These are phyloP conservation scores for Xerocomus subilludens DNA, from an alignment of 1,284 basidiomycete species.

Conservation along the genomic window DNA sequence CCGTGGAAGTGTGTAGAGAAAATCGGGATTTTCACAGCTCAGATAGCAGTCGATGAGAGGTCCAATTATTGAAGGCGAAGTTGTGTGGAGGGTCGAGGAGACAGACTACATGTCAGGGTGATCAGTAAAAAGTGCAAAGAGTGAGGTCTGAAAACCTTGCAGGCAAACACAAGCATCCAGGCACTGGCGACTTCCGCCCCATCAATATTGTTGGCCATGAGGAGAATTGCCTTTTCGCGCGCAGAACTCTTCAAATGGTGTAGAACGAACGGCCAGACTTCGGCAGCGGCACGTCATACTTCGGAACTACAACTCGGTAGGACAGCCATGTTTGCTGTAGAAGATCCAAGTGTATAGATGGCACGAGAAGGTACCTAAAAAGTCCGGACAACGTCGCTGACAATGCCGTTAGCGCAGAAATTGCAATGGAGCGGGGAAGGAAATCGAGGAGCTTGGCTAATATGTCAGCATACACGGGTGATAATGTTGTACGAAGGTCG, in stretches of 20 bases:
- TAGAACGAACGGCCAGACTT: conserved; percentile 79
- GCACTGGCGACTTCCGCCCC: conserved; percentile 69
- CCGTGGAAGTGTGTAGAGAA: conserved; percentile 67
- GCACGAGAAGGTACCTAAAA: conserved; percentile 77
- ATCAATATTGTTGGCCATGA: conserved; percentile 61
- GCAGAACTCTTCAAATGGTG: conserved; percentile 68
- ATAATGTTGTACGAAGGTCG: conserved; percentile 77
- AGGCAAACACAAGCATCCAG: conserved; percentile 76
- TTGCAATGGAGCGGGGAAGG: conserved; percentile 68
- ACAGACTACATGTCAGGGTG: conserved; percentile 64
- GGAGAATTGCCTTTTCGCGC: conserved; percentile 62
- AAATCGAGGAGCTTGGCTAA: conserved; percentile 67
- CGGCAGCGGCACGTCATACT: conserved; percentile 76
- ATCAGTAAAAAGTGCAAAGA: conserved; percentile 22
- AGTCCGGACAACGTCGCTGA: conserved; percentile 72
- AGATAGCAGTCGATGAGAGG: conserved; percentile 68
- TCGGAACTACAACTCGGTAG: conserved; percentile 72
- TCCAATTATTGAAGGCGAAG: conserved; percentile 70
- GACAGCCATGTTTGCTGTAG: conserved; percentile 70
- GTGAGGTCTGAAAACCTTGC: conserved; percentile 66
- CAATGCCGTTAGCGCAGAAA: conserved; percentile 70
- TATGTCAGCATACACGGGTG: conserved; percentile 67
- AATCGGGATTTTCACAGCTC: conserved; percentile 57
- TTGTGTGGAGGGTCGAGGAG: conserved; percentile 82
- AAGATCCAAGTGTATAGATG: no score